A percentile compares a stretch with the other conserved stretches of the same genome.
Evolutionary conservation across 73 alveolate genomes (phyloP).

Genomic region (Paramecium biaurelia): DNA sequence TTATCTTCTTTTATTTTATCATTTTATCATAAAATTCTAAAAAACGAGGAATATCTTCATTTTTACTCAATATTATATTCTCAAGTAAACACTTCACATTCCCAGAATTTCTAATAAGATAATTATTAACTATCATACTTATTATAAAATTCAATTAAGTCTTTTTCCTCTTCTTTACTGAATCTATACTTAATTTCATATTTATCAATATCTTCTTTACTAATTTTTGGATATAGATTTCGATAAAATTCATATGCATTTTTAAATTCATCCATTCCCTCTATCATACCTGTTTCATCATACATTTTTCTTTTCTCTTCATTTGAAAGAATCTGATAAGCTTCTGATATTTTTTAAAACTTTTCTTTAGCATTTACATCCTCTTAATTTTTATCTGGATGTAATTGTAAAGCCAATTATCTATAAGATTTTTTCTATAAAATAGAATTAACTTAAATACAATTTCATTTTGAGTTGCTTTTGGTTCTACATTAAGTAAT

Average conservation of each 20-base stretch:
- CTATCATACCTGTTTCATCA: slow-evolving; percentile 81
- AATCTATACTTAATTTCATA: slow-evolving; percentile 67
- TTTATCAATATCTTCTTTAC: slow-evolving; percentile 66
- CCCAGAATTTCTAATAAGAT: slow-evolving; percentile 65
- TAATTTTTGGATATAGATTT: slow-evolving; percentile 60
- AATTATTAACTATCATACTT: not conserved
- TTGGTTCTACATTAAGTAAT: not conserved
- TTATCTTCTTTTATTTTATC: slow-evolving; percentile 41
- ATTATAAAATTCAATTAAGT: slow-evolving; percentile 71
- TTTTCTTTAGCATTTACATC: slow-evolving; percentile 74
- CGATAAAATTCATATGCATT: slow-evolving; percentile 72
- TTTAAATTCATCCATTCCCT: slow-evolving; percentile 57
- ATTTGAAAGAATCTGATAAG: slow-evolving; percentile 72
- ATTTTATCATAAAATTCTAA: slow-evolving; percentile 67
- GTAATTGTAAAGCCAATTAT: slow-evolving; percentile 73
- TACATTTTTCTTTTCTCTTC: slow-evolving; percentile 71
- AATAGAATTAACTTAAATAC: not conserved
- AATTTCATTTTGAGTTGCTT: not conserved
- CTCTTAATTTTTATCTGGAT: slow-evolving; percentile 84
- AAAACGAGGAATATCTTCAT: slow-evolving; percentile 73
- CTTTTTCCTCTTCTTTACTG: slow-evolving; percentile 70
- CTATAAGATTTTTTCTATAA: slow-evolving; percentile 54
- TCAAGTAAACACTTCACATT: slow-evolving; percentile 69
- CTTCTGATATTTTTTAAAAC: slow-evolving; percentile 70
- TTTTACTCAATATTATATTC: slow-evolving; percentile 70